Conservation (phyloP, 2,329 filamentous ascomycete genomes). For the Microdochium nivale region DNA sequence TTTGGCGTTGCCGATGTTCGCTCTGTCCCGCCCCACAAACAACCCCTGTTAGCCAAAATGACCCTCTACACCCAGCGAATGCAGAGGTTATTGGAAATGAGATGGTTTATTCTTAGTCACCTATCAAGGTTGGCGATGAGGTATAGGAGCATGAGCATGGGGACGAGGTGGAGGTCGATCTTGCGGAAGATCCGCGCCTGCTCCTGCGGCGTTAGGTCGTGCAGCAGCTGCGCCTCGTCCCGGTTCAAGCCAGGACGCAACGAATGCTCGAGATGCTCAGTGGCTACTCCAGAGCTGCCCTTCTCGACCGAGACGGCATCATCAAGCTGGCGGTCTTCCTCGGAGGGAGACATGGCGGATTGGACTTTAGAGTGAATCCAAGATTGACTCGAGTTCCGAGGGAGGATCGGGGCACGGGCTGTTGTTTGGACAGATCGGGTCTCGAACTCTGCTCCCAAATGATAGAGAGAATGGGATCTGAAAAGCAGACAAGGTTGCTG, state of each 20-base stretch:
- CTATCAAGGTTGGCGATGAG: constrained; percentile 43
- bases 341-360: not conserved
- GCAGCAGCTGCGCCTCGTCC: not conserved
- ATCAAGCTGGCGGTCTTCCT: not conserved
- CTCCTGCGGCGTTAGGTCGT: not conserved
- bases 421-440: not conserved
- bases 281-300: not conserved
- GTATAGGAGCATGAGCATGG: constrained; percentile 1
- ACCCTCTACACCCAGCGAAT: too few species aligned
- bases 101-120: too few species aligned
- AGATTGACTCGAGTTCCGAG: not conserved
- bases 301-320: not conserved
- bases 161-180: not conserved
- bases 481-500: not conserved
- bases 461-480: not conserved
- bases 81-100: too few species aligned
- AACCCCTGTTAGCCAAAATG: too few species aligned
- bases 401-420: not conserved
- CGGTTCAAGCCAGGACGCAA: not conserved
- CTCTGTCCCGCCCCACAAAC: too few species aligned
- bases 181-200: not conserved
- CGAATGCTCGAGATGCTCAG: not conserved
- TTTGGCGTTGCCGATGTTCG: constrained; percentile 21
- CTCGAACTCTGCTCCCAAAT: not conserved
- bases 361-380: not conserved